Percentiles rank a stretch among this genome's conserved stretches.
phyloP scores from a whole-genome alignment of 2,329 filamentous ascomycete species.

The Penicillium sclerotiorum region DNA sequence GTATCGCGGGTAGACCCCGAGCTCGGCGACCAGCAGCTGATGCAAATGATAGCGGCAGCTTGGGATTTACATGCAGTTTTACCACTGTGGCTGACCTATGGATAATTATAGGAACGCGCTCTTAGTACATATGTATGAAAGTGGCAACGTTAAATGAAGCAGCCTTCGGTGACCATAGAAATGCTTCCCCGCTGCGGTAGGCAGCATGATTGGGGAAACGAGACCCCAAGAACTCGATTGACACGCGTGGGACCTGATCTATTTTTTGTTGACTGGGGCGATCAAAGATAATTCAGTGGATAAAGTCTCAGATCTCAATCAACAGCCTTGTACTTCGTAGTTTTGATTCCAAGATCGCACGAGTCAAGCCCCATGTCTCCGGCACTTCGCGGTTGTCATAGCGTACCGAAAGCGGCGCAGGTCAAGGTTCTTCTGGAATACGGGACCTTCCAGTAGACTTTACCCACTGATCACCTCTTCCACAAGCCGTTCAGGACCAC shows the following conservation, averaged over 20 bases:
- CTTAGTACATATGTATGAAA: too few species aligned
- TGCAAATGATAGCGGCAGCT: neutral
- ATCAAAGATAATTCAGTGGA: neutral
- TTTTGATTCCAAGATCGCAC: too few species aligned
- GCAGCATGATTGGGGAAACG: neutral
- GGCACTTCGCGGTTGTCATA: neutral
- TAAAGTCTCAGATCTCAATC: too few species aligned
- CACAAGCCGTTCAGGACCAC: neutral
- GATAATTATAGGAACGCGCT: neutral
- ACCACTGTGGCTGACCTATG: too few species aligned
- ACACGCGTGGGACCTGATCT: too few species aligned
- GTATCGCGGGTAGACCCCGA: too few species aligned
- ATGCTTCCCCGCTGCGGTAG: neutral
- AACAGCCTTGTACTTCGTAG: too few species aligned
- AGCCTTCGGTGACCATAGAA: too few species aligned
- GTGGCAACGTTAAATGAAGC: too few species aligned
- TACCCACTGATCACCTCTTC: neutral
- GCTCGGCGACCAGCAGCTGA: neutral
- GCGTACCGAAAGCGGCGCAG: neutral
- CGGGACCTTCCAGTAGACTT: neutral
- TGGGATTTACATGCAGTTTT: too few species aligned
- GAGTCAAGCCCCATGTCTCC: neutral
- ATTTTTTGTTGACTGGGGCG: neutral
- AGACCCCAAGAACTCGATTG: too few species aligned
- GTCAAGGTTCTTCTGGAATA: constrained; percentile 3